Percentiles rank a stretch among this genome's conserved stretches.
Conservation (phyloP, 345 rosid species). For the Gossypium sturtianum region DNA sequence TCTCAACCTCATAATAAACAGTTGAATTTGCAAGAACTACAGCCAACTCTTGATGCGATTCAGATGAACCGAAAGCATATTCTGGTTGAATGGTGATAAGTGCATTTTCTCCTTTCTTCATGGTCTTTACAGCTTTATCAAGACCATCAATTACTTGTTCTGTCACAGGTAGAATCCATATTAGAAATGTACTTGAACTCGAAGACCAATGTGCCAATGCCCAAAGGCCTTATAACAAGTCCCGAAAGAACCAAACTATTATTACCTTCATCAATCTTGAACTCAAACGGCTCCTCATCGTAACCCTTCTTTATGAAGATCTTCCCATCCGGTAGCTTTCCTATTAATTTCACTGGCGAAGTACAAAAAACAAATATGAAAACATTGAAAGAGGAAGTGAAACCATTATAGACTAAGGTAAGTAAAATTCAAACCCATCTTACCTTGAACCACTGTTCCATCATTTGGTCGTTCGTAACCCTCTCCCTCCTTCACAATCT, state of each 20-base stretch:
- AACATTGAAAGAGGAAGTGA: not conserved
- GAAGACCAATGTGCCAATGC: too few relatives aligned
- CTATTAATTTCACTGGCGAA: conserved; percentile 41
- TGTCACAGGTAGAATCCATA: conserved; percentile 13
- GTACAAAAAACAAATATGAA: not conserved
- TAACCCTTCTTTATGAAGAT: conserved; percentile 45
- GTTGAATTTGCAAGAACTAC: conserved; percentile 73
- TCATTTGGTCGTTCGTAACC: conserved; percentile 69
- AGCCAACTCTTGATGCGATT: conserved; percentile 70
- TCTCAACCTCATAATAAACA: conserved; percentile 65
- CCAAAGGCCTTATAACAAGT: too few relatives aligned
- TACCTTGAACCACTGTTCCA: conserved; percentile 60
- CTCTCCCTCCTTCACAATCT: conserved; percentile 50
- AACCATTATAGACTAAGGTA: not conserved
- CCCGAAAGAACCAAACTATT: not conserved
- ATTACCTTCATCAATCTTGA: conserved; percentile 60
- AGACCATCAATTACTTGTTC: conserved; percentile 94
- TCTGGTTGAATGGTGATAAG: conserved; percentile 63
- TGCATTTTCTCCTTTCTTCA: conserved; percentile 92
- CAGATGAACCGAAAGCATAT: conserved; percentile 71
- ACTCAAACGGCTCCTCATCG: conserved; percentile 51
- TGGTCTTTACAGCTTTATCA: conserved; percentile 66
- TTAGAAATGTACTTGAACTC: not conserved
- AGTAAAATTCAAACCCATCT: not conserved
- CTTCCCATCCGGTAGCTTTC: conserved; percentile 54